These are phyloP conservation scores for Vigna trinervia DNA, from an alignment of 306 rosid species.

Conservation along the genomic window DNA sequence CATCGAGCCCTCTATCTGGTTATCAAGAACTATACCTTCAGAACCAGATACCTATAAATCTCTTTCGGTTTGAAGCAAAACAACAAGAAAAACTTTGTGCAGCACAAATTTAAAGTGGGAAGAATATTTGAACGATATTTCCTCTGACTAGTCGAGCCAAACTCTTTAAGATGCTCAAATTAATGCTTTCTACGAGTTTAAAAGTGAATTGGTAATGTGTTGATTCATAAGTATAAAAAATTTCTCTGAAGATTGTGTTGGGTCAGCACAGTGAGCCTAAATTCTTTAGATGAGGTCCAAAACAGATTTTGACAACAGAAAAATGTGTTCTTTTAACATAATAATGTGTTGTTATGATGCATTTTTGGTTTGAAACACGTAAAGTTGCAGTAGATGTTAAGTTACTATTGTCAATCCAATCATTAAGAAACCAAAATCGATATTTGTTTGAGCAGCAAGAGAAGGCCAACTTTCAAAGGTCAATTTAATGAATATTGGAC, in stretches of 20 bases:
- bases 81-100: neutral
- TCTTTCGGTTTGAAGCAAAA: neutral
- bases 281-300: neutral
- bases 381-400: neutral
- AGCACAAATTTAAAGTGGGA: neutral
- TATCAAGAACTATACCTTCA: too few species aligned
- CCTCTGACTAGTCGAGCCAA: neutral
- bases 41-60: neutral
- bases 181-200: neutral
- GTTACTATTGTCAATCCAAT: neutral
- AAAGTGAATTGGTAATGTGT: neutral
- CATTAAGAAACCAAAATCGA: neutral
- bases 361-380: neutral
- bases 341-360: neutral
- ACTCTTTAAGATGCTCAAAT: neutral
- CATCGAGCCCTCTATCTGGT: too few species aligned
- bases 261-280: neutral
- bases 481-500: neutral
- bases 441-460: too few species aligned
- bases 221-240: neutral
- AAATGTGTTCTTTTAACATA: neutral
- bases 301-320: neutral
- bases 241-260: neutral
- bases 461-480: too few species aligned
- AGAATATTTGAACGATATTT: neutral